phyloP scores from a whole-genome alignment of 73 alveolate species.

The Paraurostyla sp. region DNA sequence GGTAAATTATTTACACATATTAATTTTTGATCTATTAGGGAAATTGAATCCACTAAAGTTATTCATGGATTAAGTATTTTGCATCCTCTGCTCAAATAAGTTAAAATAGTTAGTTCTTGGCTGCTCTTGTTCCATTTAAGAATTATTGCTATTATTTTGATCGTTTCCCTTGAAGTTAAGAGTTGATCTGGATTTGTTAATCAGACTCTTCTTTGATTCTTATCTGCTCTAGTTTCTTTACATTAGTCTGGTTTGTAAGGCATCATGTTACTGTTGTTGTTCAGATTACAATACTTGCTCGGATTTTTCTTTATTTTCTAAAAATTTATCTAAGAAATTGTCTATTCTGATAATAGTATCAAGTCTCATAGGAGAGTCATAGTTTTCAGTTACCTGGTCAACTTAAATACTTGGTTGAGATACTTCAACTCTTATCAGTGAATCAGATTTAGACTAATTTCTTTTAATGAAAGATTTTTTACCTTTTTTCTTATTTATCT shows the following conservation, averaged over 20 bases:
- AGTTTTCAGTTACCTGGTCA: background rate
- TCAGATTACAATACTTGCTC: background rate
- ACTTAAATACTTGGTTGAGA: no score
- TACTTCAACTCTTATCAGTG: background rate
- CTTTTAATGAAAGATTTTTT: background rate
- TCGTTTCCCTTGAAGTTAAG: background rate
- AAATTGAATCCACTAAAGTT: background rate
- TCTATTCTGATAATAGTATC: conserved; percentile 42
- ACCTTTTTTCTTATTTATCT: no score
- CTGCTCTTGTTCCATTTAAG: background rate
- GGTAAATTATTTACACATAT: background rate
- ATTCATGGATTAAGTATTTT: background rate
- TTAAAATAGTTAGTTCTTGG: background rate
- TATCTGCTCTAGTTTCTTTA: conserved; percentile 9
- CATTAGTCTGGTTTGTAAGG: background rate
- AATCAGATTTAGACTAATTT: background rate
- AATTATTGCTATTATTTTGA: background rate
- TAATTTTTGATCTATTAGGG: background rate
- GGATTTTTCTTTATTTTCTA: conserved; percentile 40
- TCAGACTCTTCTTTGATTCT: background rate
- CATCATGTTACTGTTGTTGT: background rate
- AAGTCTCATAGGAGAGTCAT: conserved; percentile 27
- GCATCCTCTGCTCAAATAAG: background rate
- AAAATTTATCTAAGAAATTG: background rate
- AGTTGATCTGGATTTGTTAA: background rate